Percentiles rank a stretch among this genome's conserved stretches.
Evolutionary conservation across 495 filamentous ascomycete species (phyloP).

Genomic region (Hypoxylon trugodes): DNA sequence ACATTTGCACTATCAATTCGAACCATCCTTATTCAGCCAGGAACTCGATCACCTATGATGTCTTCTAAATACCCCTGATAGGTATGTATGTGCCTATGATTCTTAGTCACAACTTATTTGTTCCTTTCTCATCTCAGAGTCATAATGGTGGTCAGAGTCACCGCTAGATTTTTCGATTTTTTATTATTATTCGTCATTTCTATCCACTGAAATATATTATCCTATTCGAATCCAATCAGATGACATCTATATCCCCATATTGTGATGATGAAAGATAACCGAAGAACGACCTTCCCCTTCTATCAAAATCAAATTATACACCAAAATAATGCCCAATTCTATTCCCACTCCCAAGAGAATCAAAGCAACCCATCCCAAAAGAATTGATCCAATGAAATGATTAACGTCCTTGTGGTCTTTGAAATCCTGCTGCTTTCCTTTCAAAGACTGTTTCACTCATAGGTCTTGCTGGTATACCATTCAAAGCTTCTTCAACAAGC

Average conservation of each 20-base stretch:
- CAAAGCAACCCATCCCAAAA: not conserved
- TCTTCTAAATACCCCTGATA: too few relatives aligned
- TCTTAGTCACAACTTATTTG: conserved; percentile 27
- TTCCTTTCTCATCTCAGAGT: not conserved
- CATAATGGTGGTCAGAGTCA: conserved; percentile 39
- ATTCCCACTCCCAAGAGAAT: too few relatives aligned
- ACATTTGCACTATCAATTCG: conserved; percentile 8
- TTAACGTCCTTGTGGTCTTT: conserved; percentile 16
- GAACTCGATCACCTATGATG: too few relatives aligned
- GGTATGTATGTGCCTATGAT: too few relatives aligned
- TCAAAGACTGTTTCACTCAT: conserved; percentile 38
- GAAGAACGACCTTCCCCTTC: too few relatives aligned
- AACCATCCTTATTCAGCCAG: conserved; percentile 12
- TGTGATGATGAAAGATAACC: not conserved
- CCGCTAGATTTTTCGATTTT: conserved; percentile 17
- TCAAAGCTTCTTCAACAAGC: conserved; percentile 49
- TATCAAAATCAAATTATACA: not conserved
- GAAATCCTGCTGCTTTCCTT: conserved; percentile 34
- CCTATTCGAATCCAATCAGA: conserved; percentile 19
- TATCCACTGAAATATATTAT: conserved; percentile 1
- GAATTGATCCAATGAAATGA: conserved; percentile 1
- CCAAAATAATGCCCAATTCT: not conserved
- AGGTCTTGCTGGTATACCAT: conserved; percentile 37
- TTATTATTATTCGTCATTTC: not conserved
- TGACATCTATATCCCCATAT: not conserved